phyloP scores from a whole-genome alignment of 345 rosid genomes.

The Excoecaria cochinchinensis region DNA sequence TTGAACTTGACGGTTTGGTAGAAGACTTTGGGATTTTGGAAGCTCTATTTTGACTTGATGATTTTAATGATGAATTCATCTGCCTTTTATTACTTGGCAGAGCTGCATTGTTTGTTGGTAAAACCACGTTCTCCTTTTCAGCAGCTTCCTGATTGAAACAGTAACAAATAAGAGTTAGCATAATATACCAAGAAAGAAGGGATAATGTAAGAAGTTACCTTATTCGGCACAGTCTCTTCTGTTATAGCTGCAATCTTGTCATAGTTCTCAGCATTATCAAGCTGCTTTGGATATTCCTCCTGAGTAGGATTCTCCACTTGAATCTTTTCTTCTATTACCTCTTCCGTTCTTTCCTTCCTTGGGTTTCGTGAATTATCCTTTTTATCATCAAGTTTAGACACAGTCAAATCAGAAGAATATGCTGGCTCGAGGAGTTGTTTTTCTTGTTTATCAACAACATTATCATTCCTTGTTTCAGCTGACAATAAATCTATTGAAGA shows the following conservation, averaged over 20 bases:
- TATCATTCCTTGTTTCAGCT: slow-evolving; percentile 9
- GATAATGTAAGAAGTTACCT: slow-evolving; percentile 36
- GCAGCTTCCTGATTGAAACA: slow-evolving; percentile 29
- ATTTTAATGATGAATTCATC: slow-evolving; percentile 33
- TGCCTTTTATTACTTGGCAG: slow-evolving; percentile 41
- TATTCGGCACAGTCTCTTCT: slow-evolving; percentile 24
- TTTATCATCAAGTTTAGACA: slow-evolving; percentile 13
- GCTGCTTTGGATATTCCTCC: slow-evolving; percentile 27
- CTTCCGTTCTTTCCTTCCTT: slow-evolving; percentile 21
- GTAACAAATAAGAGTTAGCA: slow-evolving; percentile 14
- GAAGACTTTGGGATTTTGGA: slow-evolving; percentile 31
- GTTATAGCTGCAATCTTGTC: slow-evolving; percentile 23
- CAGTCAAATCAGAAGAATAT: slow-evolving; percentile 17
- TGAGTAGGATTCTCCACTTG: slow-evolving; percentile 16
- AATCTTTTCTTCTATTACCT: slow-evolving; percentile 16
- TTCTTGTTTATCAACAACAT: slow-evolving; percentile 23
- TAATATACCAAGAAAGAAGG: slow-evolving; percentile 3
- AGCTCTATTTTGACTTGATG: slow-evolving; percentile 25
- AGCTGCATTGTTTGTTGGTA: slow-evolving; percentile 36
- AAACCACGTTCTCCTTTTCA: slow-evolving; percentile 30
- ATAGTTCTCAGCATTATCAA: slow-evolving; percentile 20
- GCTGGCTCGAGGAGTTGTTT: slow-evolving; percentile 19
- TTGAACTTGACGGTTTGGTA: slow-evolving; percentile 29
- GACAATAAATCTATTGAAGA: slow-evolving; percentile 20
- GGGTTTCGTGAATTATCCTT: slow-evolving; percentile 20